Percentiles rank a stretch among this genome's conserved stretches.
phyloP scores from a whole-genome alignment of 164 flowering plant species.

The Saururus chinensis region DNA sequence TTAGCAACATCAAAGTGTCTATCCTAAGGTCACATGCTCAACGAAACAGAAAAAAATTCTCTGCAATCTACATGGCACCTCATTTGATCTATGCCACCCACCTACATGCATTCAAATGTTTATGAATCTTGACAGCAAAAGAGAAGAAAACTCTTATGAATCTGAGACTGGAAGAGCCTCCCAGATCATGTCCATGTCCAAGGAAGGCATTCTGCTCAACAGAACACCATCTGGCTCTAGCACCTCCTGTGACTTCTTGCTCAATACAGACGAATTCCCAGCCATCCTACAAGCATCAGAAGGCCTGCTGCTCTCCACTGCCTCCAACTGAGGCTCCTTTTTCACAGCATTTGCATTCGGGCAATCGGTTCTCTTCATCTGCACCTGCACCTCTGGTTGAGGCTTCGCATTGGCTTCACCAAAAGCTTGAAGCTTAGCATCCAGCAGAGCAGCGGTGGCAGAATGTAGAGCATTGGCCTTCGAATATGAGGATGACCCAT shows the following conservation, averaged over 20 bases:
- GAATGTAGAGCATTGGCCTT: slow-evolving; percentile 18
- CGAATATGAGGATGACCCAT: slow-evolving; percentile 2
- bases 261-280: slow-evolving; percentile 1
- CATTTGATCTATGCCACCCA: background rate
- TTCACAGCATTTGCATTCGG: slow-evolving; percentile 7
- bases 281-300: background rate
- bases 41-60: background rate
- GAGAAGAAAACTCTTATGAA: too few relatives aligned
- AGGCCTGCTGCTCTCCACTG: slow-evolving; percentile 1
- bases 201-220: slow-evolving; percentile 66
- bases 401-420: slow-evolving; percentile 16
- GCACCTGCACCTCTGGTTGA: slow-evolving; percentile 5
- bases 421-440: slow-evolving; percentile 57
- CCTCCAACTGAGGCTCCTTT: slow-evolving; percentile 21
- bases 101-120: background rate
- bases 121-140: too few relatives aligned
- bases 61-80: too few relatives aligned
- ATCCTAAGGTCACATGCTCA: background rate
- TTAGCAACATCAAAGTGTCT: background rate
- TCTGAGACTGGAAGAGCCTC: slow-evolving; percentile 40
- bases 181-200: slow-evolving; percentile 80
- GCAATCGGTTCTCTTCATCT: slow-evolving; percentile 1
- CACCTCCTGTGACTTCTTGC: slow-evolving; percentile 24
- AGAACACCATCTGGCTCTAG: slow-evolving; percentile 39
- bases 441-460: slow-evolving; percentile 47